phyloP scores from a whole-genome alignment of 495 filamentous ascomycete genomes.

The Parathielavia hyrcaniae region DNA sequence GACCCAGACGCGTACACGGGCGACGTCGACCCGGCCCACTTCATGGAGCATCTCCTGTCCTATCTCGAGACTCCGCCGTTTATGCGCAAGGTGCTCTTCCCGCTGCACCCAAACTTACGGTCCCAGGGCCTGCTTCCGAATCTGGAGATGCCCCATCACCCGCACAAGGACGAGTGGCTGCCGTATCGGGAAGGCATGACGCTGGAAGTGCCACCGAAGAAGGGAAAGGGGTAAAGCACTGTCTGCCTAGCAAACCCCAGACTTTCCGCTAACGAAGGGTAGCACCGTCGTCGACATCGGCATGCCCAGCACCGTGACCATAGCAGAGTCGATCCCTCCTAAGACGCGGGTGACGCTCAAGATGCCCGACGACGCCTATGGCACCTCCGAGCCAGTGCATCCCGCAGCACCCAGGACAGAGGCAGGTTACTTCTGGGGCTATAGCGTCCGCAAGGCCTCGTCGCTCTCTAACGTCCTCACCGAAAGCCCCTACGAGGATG shows the following conservation, averaged over 20 bases:
- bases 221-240: slow-evolving; percentile 34
- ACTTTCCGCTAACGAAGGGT: not conserved
- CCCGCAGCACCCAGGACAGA: slow-evolving; percentile 58
- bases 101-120: slow-evolving; percentile 62
- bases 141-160: slow-evolving; percentile 71
- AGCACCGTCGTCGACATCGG: slow-evolving; percentile 57
- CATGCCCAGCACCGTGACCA: slow-evolving; percentile 46
- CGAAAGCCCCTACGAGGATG: slow-evolving; percentile 54
- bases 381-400: slow-evolving; percentile 48
- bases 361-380: slow-evolving; percentile 43
- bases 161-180: slow-evolving; percentile 58
- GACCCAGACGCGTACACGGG: slow-evolving; percentile 54
- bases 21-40: slow-evolving; percentile 59
- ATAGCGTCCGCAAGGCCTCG: slow-evolving; percentile 51
- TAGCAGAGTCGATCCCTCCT: slow-evolving; percentile 49
- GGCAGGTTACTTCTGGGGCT: slow-evolving; percentile 74
- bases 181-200: slow-evolving; percentile 67
- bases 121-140: slow-evolving; percentile 59
- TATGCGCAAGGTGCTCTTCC: slow-evolving; percentile 61
- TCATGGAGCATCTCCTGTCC: slow-evolving; percentile 62
- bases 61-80: slow-evolving; percentile 74
- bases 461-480: slow-evolving; percentile 62
- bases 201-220: slow-evolving; percentile 30
- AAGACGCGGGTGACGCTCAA: slow-evolving; percentile 61
- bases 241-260: not conserved